Conservation (phyloP, 345 rosid genomes). For the Salix exigua region DNA sequence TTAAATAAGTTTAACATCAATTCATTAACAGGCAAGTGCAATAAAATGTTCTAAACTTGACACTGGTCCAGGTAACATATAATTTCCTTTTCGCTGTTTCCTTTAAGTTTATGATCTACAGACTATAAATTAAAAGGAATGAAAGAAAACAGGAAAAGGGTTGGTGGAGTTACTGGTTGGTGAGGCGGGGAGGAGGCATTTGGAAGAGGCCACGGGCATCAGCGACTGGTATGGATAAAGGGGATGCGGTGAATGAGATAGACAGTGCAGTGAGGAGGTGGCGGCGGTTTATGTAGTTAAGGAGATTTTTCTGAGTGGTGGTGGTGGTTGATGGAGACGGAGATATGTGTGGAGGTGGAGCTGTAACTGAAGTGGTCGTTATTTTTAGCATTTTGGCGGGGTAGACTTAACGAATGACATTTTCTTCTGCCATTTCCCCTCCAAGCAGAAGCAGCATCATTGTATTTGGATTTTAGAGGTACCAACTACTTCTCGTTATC, state of each 20-base stretch:
- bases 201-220: conserved; percentile 63
- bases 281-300: conserved; percentile 40
- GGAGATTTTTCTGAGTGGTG: conserved; percentile 3
- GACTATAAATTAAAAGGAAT: not conserved
- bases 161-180: conserved; percentile 37
- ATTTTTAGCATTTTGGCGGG: conserved; percentile 22
- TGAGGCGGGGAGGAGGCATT: conserved; percentile 64
- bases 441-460: no score
- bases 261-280: conserved; percentile 43
- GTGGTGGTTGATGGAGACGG: conserved; percentile 15
- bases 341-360: conserved; percentile 1
- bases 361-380: not conserved
- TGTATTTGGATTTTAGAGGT: no score
- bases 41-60: no score
- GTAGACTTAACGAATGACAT: not conserved
- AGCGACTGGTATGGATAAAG: conserved; percentile 22
- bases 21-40: no score
- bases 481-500: no score
- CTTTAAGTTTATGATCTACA: not conserved
- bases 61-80: no score
- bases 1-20: no score
- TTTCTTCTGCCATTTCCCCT: not conserved
- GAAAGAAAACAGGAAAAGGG: not conserved
- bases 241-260: conserved; percentile 28
- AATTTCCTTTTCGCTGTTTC: not conserved